Evolutionary conservation across 2,329 filamentous ascomycete genomes (phyloP), one percentile per base, ranked within the genome.

Genomic region (Botrytis tulipae): DNA sequence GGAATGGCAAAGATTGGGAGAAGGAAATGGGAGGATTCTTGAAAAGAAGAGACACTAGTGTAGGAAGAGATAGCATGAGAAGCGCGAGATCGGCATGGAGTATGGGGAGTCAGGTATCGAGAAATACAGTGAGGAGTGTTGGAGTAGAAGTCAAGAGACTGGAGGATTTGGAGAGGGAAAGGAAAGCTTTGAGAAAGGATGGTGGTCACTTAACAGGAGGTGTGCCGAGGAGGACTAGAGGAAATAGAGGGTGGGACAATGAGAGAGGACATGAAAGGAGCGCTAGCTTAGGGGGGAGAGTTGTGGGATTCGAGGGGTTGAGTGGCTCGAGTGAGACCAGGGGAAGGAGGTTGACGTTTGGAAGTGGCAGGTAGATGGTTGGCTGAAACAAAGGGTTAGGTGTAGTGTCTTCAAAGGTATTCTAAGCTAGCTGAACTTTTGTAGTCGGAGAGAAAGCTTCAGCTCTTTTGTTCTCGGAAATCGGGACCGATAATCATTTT

Each of bases 1-100:
- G 79, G 79, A 76, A 75, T 71, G 79, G 79, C 0, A 77, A 74
- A 54, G 78, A 81, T 69, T 77, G 77, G 72, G 73, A 78, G 4
- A 77, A 74, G 57, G 78, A 81, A 46, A 75, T 77, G 71, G 73
- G 76, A 35, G 70, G 70, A 4, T 74, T 75, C 54, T 46, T 69
- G 51, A 42, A 61, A 57, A 37, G 61, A 57, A 67, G 59, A 44
- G 51, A 66, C 66, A 57, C 44, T 4, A 75, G 65, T 46, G 54
- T 70, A 20, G 62, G 61, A 4, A 48, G 63, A 29, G 66, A 74
- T 25, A 73, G 73, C 42, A 68, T 70, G 42, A 63, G 66, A 44
- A 69, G 48, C 37, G 54, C 8, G 10, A 51, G n/a, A 16, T 68
- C 65, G 1, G 46, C 5, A 48, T 46, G 63, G 66, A 57, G 63